phyloP scores from a whole-genome alignment of 768 basidiomycete species.

The Boletus rex-veris region DNA sequence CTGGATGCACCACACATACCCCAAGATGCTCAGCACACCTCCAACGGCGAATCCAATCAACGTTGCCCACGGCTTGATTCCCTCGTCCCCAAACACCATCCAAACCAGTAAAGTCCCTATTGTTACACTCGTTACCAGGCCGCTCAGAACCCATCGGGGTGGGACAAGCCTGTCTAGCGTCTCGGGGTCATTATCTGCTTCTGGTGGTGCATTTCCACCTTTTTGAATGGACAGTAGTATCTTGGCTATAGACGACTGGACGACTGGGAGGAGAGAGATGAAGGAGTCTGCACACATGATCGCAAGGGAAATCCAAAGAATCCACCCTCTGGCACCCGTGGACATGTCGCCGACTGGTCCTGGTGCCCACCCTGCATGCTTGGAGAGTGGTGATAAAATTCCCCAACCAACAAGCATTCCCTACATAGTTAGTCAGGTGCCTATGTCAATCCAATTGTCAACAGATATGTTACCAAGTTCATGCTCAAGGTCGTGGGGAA shows the following conservation, averaged over 20 bases:
- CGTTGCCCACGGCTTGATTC: constrained; percentile 95
- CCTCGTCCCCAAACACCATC: constrained; percentile 85
- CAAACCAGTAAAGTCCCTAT: constrained; percentile 80
- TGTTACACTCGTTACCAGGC: constrained; percentile 57
- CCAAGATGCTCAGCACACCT: constrained; percentile 80
- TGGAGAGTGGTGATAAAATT: constrained; percentile 84
- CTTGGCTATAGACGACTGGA: constrained; percentile 47
- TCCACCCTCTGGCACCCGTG: constrained; percentile 90
- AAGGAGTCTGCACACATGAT: constrained; percentile 94
- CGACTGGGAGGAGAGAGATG: constrained; percentile 78
- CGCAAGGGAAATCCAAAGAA: constrained; percentile 93
- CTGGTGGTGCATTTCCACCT: constrained; percentile 16
- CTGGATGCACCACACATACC: constrained; percentile 44
- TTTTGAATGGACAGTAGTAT: constrained; percentile 31
- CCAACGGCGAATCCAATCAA: constrained; percentile 80
- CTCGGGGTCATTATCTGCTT: constrained; percentile 64
- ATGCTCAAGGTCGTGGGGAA: constrained; percentile 92
- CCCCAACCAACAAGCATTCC: constrained; percentile 99
- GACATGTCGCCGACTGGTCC: constrained; percentile 87
- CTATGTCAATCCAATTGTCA: not conserved
- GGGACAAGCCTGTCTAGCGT: constrained; percentile 80
- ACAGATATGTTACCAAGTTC: constrained; percentile 62
- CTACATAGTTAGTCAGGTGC: constrained; percentile 35
- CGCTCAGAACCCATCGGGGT: constrained; percentile 67
- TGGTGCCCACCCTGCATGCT: constrained; percentile 85